Evolutionary conservation across 1,284 basidiomycete species (phyloP).

Genomic region (Cronartium quercuum): DNA sequence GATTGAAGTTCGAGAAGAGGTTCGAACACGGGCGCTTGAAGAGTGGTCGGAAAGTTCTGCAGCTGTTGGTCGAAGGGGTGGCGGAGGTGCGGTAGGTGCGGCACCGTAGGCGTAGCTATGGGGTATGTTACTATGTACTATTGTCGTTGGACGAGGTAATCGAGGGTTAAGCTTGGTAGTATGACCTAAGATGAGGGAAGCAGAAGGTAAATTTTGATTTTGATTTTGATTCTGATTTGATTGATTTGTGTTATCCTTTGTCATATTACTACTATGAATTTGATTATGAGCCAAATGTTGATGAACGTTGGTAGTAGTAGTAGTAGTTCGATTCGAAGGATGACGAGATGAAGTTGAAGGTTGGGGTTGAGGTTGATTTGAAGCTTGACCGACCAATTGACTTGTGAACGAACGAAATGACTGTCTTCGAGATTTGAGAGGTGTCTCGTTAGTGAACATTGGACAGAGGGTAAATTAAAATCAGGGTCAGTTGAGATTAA

Average conservation of each 20-base stretch:
- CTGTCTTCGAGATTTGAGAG: conserved; percentile 10
- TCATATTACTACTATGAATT: too few species aligned
- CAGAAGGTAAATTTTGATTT: conserved; percentile 8
- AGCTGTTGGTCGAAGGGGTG: background rate
- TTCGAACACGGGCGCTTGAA: background rate
- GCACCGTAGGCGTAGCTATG: conserved; percentile 31
- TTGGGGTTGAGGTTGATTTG: background rate
- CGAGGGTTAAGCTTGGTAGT: conserved; percentile 8
- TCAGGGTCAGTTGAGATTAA: too few species aligned
- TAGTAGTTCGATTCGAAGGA: too few species aligned
- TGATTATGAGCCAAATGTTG: background rate
- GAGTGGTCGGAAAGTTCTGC: background rate
- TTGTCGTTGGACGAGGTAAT: background rate
- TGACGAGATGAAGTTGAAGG: background rate
- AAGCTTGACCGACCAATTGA: conserved; percentile 16
- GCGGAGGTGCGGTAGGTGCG: conserved; percentile 1
- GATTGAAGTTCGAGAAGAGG: background rate
- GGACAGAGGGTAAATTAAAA: background rate
- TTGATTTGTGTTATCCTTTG: background rate
- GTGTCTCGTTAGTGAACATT: conserved; percentile 32
- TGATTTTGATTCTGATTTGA: background rate
- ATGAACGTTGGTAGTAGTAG: background rate
- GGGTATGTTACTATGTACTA: background rate
- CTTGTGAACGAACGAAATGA: conserved; percentile 29
- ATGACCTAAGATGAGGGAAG: conserved; percentile 20